Base-by-base conservation (phyloP, 2,329 filamentous ascomycete species). In the Didymellaceae sp. region DNA sequence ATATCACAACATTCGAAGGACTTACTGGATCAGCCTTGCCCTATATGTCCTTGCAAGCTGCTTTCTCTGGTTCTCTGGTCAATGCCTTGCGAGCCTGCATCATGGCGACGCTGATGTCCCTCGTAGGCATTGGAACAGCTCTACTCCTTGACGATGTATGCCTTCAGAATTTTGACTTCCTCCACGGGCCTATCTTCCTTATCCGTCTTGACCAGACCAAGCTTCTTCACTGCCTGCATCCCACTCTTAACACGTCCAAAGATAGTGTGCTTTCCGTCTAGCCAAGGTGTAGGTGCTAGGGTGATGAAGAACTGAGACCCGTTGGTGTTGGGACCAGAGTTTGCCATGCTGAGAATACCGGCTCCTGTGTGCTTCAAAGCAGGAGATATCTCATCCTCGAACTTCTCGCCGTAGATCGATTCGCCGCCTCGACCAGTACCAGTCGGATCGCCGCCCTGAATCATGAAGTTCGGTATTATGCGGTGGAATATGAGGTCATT, bases 221-320 rank as follows among this genome's bases (percentile, higher is more conserved):
- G 89, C 59, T 91, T 82, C 78, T 90, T 87, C 21, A 97, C 86
- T n/a, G 93, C 81, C 48, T 82, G 80, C 82, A 97, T 85, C 0
- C 94, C 94, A 45, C 76, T 83, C 77, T 89, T 92, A 30, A 99
- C 91, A 45, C 93, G 80, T 1, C 94, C 94, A 70, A 99, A 99
- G 61, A 99, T 95, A 9, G 92, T 96, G 73, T 99, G 93, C 75
- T 96, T 97, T 17, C 92, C 91, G 75, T 99, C 94, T 52, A 99
- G 77, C 93, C 93, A 97, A 0, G 94, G 94, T 13, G 94, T 93
- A 4, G 93, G 93, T 6, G 91, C 93, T 25, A 97, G 80, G 0
- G 94, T 97, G 61, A 99, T 86, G 72, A 97, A 97, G 76, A 97
- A 99, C 76, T 97, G 94, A 51, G 86, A 90, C 17, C 93, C 93